Conservation (phyloP, 176 grass and related monocot genomes). For the Sorghum bicolor region DNA sequence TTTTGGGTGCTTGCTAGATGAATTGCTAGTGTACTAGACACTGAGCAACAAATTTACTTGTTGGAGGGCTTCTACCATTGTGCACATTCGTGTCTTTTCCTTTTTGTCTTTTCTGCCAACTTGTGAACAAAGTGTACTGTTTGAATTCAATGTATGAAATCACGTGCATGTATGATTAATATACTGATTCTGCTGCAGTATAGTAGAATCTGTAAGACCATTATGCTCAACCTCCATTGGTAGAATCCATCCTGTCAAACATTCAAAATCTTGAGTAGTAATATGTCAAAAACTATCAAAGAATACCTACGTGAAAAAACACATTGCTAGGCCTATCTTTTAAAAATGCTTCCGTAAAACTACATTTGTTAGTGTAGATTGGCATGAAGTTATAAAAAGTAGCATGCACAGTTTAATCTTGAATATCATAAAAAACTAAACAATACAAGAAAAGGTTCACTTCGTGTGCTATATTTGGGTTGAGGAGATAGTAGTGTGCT, state of each 20-base stretch:
- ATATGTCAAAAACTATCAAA: not conserved
- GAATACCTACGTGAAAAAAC: not conserved
- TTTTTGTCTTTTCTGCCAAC: not conserved
- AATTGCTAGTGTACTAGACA: not conserved
- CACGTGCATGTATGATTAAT: not conserved
- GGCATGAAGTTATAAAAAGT: not conserved
- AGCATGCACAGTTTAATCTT: not conserved
- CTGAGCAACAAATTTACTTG: not conserved
- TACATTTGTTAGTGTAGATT: not conserved
- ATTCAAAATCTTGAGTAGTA: not conserved
- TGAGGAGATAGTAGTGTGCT: not conserved
- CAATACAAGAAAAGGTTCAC: not conserved
- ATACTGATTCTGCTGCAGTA: not conserved
- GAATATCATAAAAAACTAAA: not conserved
- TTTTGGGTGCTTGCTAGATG: conserved; percentile 2
- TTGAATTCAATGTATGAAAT: not conserved
- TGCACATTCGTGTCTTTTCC: not conserved
- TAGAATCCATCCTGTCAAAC: not conserved
- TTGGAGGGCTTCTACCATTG: not conserved
- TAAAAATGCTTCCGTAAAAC: not conserved
- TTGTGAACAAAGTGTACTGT: not conserved
- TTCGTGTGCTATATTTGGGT: not conserved
- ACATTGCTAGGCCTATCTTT: not conserved
- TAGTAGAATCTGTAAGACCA: not conserved
- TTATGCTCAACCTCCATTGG: not conserved